Evolutionary conservation across 2,329 filamentous ascomycete genomes (phyloP).

Genomic region (Byssoonygena ceratinophila): DNA sequence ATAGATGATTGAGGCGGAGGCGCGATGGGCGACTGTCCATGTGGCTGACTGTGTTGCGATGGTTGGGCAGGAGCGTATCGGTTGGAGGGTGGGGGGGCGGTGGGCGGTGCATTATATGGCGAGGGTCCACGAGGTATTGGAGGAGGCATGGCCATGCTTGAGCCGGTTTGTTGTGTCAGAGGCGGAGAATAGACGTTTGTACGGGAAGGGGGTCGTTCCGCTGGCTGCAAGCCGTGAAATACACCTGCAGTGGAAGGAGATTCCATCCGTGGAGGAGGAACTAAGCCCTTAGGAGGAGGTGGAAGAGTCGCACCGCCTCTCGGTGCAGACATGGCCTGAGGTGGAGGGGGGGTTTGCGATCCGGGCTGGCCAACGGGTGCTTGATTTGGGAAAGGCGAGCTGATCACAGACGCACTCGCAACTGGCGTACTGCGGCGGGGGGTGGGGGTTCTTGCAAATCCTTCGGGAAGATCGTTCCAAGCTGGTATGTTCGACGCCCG

Average conservation of each 20-base stretch:
- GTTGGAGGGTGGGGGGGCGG: conserved; percentile 57
- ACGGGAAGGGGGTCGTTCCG: conserved; percentile 45
- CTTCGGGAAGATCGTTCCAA: conserved; percentile 93
- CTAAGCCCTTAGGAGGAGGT: conserved; percentile 15
- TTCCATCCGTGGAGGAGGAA: conserved; percentile 63
- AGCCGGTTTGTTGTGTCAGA: conserved; percentile 35
- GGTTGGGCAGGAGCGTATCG: conserved; percentile 61
- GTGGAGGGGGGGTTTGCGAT: conserved; percentile 27
- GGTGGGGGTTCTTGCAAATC: conserved; percentile 59
- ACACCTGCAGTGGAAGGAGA: conserved; percentile 44
- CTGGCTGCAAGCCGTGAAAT: conserved; percentile 34
- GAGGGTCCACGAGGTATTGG: conserved; percentile 61
- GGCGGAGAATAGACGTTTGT: conserved; percentile 54
- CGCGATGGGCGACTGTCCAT: conserved; percentile 39
- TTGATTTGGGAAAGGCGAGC: conserved; percentile 65
- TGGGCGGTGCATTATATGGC: conserved; percentile 73
- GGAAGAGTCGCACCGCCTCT: conserved; percentile 30
- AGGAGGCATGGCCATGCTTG: conserved; percentile 40
- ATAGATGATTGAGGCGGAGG: conserved; percentile 26
- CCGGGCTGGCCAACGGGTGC: conserved; percentile 34
- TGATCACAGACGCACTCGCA: conserved; percentile 49
- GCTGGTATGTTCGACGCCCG: conserved; percentile 61
- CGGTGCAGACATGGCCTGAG: conserved; percentile 42
- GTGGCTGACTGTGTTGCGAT: conserved; percentile 40
- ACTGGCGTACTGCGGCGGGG: conserved; percentile 65